Evolutionary conservation across 2,329 filamentous ascomycete genomes (phyloP), one percentile per base, ranked within the genome.

Genomic region (Aspergillus tamarii): DNA sequence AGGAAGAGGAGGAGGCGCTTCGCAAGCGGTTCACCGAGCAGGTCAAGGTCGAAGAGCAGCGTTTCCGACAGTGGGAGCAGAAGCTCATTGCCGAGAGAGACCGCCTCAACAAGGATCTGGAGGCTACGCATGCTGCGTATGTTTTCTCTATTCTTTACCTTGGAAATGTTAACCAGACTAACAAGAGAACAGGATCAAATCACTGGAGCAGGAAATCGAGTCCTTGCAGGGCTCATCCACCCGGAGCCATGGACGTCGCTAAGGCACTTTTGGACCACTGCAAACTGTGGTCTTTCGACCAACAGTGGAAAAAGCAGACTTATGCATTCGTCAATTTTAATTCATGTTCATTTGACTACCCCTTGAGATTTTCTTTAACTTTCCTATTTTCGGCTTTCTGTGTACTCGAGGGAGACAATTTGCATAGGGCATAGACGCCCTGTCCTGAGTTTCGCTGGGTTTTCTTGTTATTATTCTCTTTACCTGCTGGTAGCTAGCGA

Each of bases 21-120:
- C 90, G 95, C 83, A 99, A 99, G 89, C 89, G 96, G 73, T 99
- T 99, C 84, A 99, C 95, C 73, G 95, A 99, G 85, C 95, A 99
- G 82, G 95, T 99, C 85, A 99, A 99, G 92, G 92, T 99, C 76
- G 96, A 99, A 86, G 95, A 99, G 84, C 93, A 97, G 85, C 90
- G 95, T 71, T 99, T 99, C 90, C 89, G 96, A 82, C 91, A 96
- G 84, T 99, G 95, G 95, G 95, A 99, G 85, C 95, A 99, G 89
- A 98, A 98, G 88, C 92, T 99, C 80, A 99, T 99, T 76, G 90
- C 92, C 68, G 95, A 99, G 88, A 91, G 95, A 82, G 96, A 99
- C 82, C 93, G 95, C 74, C 89, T 99, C 84, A 99, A 99, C 89
- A 99, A 99, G 89, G 95, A 99, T 78, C 88, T 99, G 80, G 95